Evolutionary conservation across 73 alveolate genomes (phyloP), one percentile per base, ranked within the genome.

Genomic region (Tetrahymena elliotti): DNA sequence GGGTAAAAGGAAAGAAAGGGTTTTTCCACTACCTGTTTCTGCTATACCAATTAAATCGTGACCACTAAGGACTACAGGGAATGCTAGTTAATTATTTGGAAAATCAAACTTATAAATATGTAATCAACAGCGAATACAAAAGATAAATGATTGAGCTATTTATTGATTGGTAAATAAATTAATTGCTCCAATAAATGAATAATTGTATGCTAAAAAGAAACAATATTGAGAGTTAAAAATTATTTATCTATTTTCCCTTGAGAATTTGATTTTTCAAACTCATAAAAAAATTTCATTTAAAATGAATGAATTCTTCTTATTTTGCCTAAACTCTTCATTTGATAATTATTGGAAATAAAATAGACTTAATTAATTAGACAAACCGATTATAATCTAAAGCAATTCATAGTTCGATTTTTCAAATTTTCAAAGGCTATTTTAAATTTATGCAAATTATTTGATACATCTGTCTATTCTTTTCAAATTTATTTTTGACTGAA

Each of bases 1-100:
- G 16, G 99, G 99, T 24, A 98, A 96, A n/a, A 98, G 95, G 93
- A 94, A 98, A 6, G 99, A 98, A 52, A 98, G 96, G 33, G 99
- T 98, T 96, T 98, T 98, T 13, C 99, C 99, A 33, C 99, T 97
- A 6, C 99, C 99, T 12, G 99, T 98, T 93, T 98, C 97, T 6
- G 99, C 99, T 40, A 98, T 98, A 33, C 99, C 99, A 27, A 98
- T 96, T 35, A 98, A 96, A 96, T 98, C 99, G 92, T 97, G 96
- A 11, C 99, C 99, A 52, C 98, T 94, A 96, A 98, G 96, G 41
- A 97, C 96, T 33, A 97, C 93, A 7, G 99, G 99, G 84, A 98
- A 96, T 6, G 99, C 98, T 94, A 39, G 54, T 68, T 68, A 27
- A 68, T 27, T 24, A 22, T 68, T 22, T 3, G 36, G 88, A 68